Conservation (phyloP, 768 basidiomycete species). For the Xanthoconium stramineum region DNA sequence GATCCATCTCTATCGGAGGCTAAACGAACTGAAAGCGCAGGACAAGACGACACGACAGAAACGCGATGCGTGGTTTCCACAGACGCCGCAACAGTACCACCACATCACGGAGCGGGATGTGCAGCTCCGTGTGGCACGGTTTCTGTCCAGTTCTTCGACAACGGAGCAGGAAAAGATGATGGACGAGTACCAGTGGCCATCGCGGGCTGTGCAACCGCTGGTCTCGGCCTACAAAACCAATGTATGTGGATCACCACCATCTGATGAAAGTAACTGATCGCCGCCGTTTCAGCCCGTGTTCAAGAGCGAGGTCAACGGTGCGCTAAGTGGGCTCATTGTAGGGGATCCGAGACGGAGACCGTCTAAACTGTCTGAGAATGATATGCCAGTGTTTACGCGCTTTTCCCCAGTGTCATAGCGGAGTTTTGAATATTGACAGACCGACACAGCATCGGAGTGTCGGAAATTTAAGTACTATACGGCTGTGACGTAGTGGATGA, state of each 20-base stretch:
- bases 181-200: constrained; percentile 50
- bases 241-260: constrained; percentile 32
- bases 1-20: constrained; percentile 13
- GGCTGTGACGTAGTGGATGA: not conserved
- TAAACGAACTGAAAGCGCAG: constrained; percentile 6
- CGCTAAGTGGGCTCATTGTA: constrained; percentile 17
- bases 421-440: not conserved
- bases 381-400: constrained; percentile 4
- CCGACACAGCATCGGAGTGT: not conserved
- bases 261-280: not conserved
- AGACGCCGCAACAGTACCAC: constrained; percentile 26
- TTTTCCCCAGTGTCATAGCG: constrained; percentile 23
- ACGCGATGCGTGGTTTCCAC: constrained; percentile 36
- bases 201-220: constrained; percentile 45
- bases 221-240: constrained; percentile 37
- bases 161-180: constrained; percentile 45
- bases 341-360: constrained; percentile 22
- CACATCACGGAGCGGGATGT: constrained; percentile 37
- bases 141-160: constrained; percentile 32
- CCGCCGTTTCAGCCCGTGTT: constrained; percentile 14
- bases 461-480: not conserved
- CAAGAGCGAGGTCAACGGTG: constrained; percentile 19
- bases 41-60: constrained; percentile 23
- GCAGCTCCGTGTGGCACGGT: constrained; percentile 49
- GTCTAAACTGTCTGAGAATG: not conserved